Conservation (phyloP, 75 land plant genomes). For the Azolla pinnata region DNA sequence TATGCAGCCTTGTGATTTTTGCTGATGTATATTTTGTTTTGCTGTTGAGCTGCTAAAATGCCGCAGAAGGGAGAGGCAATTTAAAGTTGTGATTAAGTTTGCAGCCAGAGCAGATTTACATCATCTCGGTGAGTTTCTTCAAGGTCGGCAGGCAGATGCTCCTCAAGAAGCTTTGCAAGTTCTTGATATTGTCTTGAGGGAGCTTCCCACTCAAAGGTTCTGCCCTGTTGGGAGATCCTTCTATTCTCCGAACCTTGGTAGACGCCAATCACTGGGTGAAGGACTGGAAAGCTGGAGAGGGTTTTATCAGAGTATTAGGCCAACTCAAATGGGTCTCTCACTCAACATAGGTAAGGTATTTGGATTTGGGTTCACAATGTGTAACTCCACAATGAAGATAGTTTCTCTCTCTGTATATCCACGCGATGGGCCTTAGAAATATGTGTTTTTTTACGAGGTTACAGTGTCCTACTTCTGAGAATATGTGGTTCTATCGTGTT, state of each 20-base stretch:
- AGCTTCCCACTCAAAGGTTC: slow-evolving; percentile 68
- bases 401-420: no score
- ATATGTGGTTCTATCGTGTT: no score
- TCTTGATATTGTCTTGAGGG: slow-evolving; percentile 78
- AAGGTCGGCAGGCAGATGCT: slow-evolving; percentile 68
- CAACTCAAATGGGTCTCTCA: slow-evolving; percentile 89
- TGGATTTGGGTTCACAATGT: background rate
- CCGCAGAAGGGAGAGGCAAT: slow-evolving; percentile 42
- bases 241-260: slow-evolving; percentile 55
- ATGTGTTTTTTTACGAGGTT: no score
- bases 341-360: slow-evolving; percentile 61
- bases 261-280: slow-evolving; percentile 52
- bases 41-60: no score
- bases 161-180: slow-evolving; percentile 89
- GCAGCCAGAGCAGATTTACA: slow-evolving; percentile 78
- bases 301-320: slow-evolving; percentile 81
- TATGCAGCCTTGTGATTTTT: no score
- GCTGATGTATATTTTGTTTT: no score
- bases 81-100: slow-evolving; percentile 77
- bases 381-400: background rate
- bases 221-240: slow-evolving; percentile 69
- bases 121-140: slow-evolving; percentile 80
- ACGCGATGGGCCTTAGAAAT: no score
- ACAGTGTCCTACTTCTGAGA: no score
- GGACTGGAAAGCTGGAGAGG: slow-evolving; percentile 83